A percentile compares a stretch with the other conserved stretches of the same genome.
Evolutionary conservation across 2,329 filamentous ascomycete species (phyloP).

Genomic region (Pyrenophora teres): DNA sequence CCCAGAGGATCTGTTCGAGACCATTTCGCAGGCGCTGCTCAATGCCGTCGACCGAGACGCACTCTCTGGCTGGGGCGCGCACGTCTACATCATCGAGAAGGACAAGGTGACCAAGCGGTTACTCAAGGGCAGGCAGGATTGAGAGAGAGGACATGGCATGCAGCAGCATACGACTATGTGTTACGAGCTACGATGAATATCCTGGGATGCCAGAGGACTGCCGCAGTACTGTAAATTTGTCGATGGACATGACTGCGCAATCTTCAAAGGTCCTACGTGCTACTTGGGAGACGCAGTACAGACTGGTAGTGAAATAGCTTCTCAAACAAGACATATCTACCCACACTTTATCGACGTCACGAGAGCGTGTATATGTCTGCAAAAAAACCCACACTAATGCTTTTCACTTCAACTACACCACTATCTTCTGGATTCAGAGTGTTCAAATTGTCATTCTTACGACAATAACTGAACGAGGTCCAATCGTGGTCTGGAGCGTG

Average conservation of each 20-base stretch:
- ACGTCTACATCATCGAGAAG: conserved; percentile 99
- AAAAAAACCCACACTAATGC: too few relatives aligned
- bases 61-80: conserved; percentile 94
- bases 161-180: conserved; percentile 12
- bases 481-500: too few relatives aligned
- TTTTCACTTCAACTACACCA: too few relatives aligned
- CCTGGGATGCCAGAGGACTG: conserved; percentile 1
- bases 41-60: conserved; percentile 97
- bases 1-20: conserved; percentile 96
- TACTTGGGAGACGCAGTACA: not conserved
- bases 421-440: too few relatives aligned
- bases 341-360: too few relatives aligned
- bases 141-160: conserved; percentile 30
- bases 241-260: conserved; percentile 3
- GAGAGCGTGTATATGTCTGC: too few relatives aligned
- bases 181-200: conserved; percentile 20
- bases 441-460: too few relatives aligned
- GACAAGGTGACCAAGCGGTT: conserved; percentile 99
- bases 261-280: not conserved
- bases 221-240: conserved; percentile 15
- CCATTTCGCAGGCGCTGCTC: conserved; percentile 91
- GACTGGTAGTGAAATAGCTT: too few relatives aligned
- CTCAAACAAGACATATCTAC: too few relatives aligned
- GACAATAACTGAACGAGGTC: too few relatives aligned
- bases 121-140: conserved; percentile 95